Evolutionary conservation across 2,329 filamentous ascomycete species (phyloP).

Genomic region (Paracamarosporium sp.): DNA sequence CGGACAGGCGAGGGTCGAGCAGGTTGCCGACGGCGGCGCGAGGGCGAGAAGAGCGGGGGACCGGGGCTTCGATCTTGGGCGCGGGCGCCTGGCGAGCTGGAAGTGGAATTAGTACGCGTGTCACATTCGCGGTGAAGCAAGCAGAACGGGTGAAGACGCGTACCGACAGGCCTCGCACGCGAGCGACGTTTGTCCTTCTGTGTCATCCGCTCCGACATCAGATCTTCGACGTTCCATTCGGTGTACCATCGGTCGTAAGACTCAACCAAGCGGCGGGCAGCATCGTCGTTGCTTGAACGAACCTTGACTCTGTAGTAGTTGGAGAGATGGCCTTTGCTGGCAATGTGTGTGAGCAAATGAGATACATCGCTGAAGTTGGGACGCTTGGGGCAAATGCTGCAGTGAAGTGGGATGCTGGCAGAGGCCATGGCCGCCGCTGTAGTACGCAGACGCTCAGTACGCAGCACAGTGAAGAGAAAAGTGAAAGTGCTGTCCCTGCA

Average conservation of each 20-base stretch:
- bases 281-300: constrained; percentile 69
- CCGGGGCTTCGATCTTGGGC: constrained; percentile 32
- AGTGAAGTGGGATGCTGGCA: constrained; percentile 70
- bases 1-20: constrained; percentile 46
- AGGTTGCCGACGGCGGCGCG: constrained; percentile 30
- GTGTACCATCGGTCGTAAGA: constrained; percentile 82
- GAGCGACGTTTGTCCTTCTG: constrained; percentile 75
- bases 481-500: constrained; percentile 36
- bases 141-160: constrained; percentile 9
- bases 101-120: constrained; percentile 26
- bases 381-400: constrained; percentile 81
- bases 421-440: constrained; percentile 45
- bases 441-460: constrained; percentile 21
- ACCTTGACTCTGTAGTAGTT: constrained; percentile 84
- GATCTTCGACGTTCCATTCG: constrained; percentile 70
- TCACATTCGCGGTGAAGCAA: neutral
- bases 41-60: constrained; percentile 30
- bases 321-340: constrained; percentile 90
- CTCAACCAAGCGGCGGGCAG: constrained; percentile 67
- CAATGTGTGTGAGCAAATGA: constrained; percentile 88
- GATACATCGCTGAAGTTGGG: constrained; percentile 89
- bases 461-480: constrained; percentile 17
- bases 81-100: constrained; percentile 31
- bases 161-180: constrained; percentile 43
- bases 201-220: constrained; percentile 79